Conservation (phyloP, 352 stramenopile species). For the Blastocystis hominis region DNA sequence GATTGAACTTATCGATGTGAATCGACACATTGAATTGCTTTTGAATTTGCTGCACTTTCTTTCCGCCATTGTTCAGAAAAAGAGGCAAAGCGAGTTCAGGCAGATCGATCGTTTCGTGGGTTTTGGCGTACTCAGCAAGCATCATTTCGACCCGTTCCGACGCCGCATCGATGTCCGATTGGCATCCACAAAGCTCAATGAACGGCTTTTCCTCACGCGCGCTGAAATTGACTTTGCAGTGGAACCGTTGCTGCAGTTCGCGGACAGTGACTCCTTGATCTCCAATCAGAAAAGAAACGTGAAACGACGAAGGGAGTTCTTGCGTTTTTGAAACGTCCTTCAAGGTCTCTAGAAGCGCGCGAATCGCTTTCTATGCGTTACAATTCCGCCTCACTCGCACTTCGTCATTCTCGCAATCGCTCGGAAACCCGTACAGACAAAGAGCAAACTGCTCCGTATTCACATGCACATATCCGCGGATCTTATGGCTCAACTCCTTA, state of each 20-base stretch:
- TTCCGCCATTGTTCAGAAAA: not conserved
- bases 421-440: too few species aligned
- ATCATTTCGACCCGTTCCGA: not conserved
- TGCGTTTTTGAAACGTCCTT: not conserved
- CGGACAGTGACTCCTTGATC: not conserved
- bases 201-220: not conserved
- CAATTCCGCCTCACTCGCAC: too few species aligned
- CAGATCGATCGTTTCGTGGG: not conserved
- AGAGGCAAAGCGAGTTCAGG: not conserved
- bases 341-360: not conserved
- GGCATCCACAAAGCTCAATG: not conserved
- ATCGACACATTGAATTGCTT: not conserved
- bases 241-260: not conserved
- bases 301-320: not conserved
- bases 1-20: not conserved
- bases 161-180: not conserved
- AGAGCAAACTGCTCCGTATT: too few species aligned
- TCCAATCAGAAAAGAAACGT: not conserved
- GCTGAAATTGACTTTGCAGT: not conserved
- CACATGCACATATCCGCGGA: too few species aligned
- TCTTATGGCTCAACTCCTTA: too few species aligned
- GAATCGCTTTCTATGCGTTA: not conserved
- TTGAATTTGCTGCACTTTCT: not conserved
- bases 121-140: not conserved
- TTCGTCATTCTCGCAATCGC: too few species aligned